Evolutionary conservation across 495 filamentous ascomycete species (phyloP).

Genomic region (Glarea lozoyensis): DNA sequence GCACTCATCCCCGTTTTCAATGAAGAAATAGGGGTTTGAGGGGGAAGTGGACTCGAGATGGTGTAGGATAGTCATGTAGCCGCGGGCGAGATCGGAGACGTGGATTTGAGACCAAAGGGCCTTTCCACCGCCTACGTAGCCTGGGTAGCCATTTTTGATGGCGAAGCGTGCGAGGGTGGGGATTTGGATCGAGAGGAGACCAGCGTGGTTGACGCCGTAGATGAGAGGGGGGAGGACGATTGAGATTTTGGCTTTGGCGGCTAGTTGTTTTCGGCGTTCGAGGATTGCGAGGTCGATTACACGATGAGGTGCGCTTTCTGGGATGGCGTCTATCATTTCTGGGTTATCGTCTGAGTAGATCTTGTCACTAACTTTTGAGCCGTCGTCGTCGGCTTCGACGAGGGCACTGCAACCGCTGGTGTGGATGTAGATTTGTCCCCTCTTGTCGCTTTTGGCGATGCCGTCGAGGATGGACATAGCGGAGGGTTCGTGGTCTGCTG

Average conservation of each 20-base stretch:
- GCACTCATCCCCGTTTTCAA: slow-evolving; percentile 28
- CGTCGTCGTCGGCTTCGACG: not conserved
- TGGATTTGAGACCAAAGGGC: slow-evolving; percentile 24
- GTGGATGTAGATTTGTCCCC: slow-evolving; percentile 30
- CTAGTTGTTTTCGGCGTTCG: slow-evolving; percentile 22
- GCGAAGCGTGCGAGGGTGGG: slow-evolving; percentile 25
- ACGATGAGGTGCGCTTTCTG: slow-evolving; percentile 30
- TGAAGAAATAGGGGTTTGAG: slow-evolving; percentile 29
- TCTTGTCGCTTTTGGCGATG: slow-evolving; percentile 22
- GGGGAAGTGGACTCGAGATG: slow-evolving; percentile 20
- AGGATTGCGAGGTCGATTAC: slow-evolving; percentile 32
- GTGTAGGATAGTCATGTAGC: slow-evolving; percentile 26
- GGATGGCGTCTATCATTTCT: slow-evolving; percentile 25
- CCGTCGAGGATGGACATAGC: slow-evolving; percentile 27
- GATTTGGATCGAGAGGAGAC: slow-evolving; percentile 26
- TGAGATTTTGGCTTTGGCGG: slow-evolving; percentile 26
- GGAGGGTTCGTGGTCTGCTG: slow-evolving; percentile 27
- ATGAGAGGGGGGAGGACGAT: slow-evolving; percentile 30
- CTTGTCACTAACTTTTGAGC: slow-evolving; percentile 21
- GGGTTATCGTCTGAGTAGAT: slow-evolving; percentile 27
- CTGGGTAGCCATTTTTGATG: slow-evolving; percentile 27
- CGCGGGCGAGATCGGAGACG: slow-evolving; percentile 23
- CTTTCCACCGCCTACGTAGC: slow-evolving; percentile 23
- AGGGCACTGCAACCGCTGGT: slow-evolving; percentile 22
- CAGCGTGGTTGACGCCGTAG: slow-evolving; percentile 23